These are phyloP conservation scores for Fusarium anthophilum DNA, from an alignment of 2,329 filamentous ascomycete species.

Conservation along the genomic window DNA sequence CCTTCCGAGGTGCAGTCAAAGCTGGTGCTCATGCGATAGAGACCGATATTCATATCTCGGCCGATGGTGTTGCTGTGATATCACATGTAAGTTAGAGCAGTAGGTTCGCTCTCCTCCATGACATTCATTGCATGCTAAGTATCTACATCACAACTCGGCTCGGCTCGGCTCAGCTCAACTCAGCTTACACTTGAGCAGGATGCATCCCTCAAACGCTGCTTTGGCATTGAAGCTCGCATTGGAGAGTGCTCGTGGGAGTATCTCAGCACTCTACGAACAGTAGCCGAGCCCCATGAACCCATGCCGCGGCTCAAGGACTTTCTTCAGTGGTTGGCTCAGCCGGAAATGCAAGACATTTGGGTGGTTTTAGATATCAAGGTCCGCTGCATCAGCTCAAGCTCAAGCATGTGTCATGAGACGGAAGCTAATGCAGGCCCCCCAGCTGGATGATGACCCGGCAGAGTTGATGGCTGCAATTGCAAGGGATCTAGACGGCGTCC, in stretches of 20 bases:
- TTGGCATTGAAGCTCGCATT: conserved; percentile 76
- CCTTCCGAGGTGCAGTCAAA: conserved; percentile 77
- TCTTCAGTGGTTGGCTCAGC: conserved; percentile 73
- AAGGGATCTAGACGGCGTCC: conserved; percentile 66
- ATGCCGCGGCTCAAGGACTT: conserved; percentile 82
- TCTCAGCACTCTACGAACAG: conserved; percentile 73
- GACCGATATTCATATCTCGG: conserved; percentile 85
- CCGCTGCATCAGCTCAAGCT: conserved; percentile 8
- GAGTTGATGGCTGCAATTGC: conserved; percentile 76
- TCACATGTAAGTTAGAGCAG: conserved; percentile 69
- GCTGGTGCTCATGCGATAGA: conserved; percentile 85
- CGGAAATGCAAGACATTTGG: conserved; percentile 76
- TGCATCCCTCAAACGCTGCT: conserved; percentile 80
- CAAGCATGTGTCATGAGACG: conserved; percentile 2
- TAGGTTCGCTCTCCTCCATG: neutral
- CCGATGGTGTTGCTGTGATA: conserved; percentile 85
- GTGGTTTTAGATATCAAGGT: conserved; percentile 90
- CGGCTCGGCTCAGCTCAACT: neutral
- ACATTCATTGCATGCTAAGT: neutral
- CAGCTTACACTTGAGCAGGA: conserved; percentile 63
- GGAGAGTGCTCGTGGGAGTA: conserved; percentile 81
- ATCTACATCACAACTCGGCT: neutral
- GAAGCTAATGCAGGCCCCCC: conserved; percentile 13
- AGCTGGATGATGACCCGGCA: conserved; percentile 76
- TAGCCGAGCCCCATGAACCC: conserved; percentile 71